phyloP scores from a whole-genome alignment of 2,329 filamentous ascomycete species.

The Ascochyta fabae region DNA sequence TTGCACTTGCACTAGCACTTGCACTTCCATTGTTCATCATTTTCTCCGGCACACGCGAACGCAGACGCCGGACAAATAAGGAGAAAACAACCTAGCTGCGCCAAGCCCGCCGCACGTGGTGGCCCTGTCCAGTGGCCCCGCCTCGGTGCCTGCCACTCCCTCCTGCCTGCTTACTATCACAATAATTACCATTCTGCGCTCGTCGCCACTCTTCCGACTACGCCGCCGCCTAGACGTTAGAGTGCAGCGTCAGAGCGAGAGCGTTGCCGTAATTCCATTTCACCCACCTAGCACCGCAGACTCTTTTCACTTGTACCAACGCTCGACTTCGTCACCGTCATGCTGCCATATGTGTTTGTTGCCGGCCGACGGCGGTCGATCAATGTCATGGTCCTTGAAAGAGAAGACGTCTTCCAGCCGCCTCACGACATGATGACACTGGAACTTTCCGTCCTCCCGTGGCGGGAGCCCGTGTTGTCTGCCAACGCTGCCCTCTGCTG shows the following conservation, averaged over 20 bases:
- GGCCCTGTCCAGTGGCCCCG: constrained; percentile 24
- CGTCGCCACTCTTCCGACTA: constrained; percentile 10
- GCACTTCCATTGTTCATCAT: too few species aligned
- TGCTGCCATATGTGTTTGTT: neutral
- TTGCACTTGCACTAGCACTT: neutral
- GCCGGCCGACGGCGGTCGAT: constrained; percentile 17
- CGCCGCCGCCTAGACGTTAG: constrained; percentile 1
- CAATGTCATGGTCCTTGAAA: neutral
- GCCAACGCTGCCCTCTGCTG: constrained; percentile 5
- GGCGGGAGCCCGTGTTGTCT: constrained; percentile 20
- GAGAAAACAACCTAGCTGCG: constrained; percentile 2
- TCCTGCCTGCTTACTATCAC: neutral
- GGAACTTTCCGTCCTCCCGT: constrained; percentile 15
- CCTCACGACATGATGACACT: constrained; percentile 4
- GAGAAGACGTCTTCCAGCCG: constrained; percentile 8
- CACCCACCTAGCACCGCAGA: neutral
- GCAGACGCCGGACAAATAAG: neutral
- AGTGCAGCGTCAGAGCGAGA: constrained; percentile 4
- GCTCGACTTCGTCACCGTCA: neutral
- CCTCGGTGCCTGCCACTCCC: constrained; percentile 9
- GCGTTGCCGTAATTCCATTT: neutral
- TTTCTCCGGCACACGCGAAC: too few species aligned
- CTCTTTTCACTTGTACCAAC: neutral
- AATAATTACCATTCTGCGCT: neutral
- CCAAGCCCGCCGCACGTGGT: constrained; percentile 30